These are phyloP conservation scores for Zygosaccharomyces pseudobailii DNA, from an alignment of 1,139 yeast species.

Conservation along the genomic window DNA sequence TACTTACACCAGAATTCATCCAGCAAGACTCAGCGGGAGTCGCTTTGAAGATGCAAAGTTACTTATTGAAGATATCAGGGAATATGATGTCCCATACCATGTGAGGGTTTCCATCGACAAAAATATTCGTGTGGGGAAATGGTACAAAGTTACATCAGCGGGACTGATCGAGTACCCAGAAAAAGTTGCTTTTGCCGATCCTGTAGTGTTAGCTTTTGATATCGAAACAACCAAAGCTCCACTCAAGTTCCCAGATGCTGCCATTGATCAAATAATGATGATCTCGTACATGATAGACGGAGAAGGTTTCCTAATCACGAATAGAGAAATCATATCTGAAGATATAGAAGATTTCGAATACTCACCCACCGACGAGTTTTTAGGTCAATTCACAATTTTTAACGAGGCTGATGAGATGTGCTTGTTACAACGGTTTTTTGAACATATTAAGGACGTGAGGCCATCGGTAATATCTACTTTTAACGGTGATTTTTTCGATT, in stretches of 20 bases:
- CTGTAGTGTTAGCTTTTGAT: slow-evolving; percentile 94
- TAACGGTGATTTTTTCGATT: slow-evolving; percentile 97
- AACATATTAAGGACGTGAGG: slow-evolving; percentile 77
- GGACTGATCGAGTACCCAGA: slow-evolving; percentile 55
- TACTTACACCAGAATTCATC: slow-evolving; percentile 42
- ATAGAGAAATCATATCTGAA: slow-evolving; percentile 87
- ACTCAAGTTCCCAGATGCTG: slow-evolving; percentile 88
- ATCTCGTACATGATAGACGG: slow-evolving; percentile 99
- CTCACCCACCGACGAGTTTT: slow-evolving; percentile 95
- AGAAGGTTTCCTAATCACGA: slow-evolving; percentile 89
- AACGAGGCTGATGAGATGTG: slow-evolving; percentile 85
- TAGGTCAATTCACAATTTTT: slow-evolving; percentile 83
- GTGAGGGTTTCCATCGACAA: slow-evolving; percentile 91
- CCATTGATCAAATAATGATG: slow-evolving; percentile 97
- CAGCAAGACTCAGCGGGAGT: slow-evolving; percentile 23
- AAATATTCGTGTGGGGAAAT: slow-evolving; percentile 84
- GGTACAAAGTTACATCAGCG: slow-evolving; percentile 80
- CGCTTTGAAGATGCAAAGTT: slow-evolving; percentile 52
- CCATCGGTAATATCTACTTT: slow-evolving; percentile 97
- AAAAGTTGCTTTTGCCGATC: slow-evolving; percentile 92
- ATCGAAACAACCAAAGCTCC: slow-evolving; percentile 98
- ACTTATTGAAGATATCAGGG: slow-evolving; percentile 74
- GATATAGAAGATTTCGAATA: slow-evolving; percentile 97
- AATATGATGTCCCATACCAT: slow-evolving; percentile 95
- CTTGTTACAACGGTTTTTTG: slow-evolving; percentile 71